These are phyloP conservation scores for Metschnikowia santaceciliae DNA, from an alignment of 805 yeast genomes.

Conservation along the genomic window DNA sequence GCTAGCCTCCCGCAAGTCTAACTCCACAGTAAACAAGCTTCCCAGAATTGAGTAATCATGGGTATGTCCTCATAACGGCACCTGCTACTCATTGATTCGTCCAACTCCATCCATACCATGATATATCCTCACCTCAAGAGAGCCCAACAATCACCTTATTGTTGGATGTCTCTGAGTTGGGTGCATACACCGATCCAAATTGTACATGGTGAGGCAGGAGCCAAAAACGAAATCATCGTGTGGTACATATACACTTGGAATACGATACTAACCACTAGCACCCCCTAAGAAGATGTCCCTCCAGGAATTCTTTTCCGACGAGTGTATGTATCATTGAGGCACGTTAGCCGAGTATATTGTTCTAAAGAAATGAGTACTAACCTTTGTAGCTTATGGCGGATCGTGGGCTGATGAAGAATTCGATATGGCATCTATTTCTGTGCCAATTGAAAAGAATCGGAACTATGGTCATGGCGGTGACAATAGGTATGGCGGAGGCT, in stretches of 20 bases:
- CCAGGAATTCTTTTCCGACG: constrained; percentile 43
- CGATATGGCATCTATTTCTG: constrained; percentile 43
- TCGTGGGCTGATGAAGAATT: constrained; percentile 48
- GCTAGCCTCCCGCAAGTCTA: background rate
- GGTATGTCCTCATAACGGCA: background rate
- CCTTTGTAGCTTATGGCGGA: constrained; percentile 38
- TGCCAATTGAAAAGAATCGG: constrained; percentile 37
- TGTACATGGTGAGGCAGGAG: too few species aligned
- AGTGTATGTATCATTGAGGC: constrained; percentile 32
- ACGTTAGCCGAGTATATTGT: background rate
- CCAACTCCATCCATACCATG: background rate
- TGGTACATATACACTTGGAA: too few species aligned
- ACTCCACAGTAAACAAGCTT: background rate
- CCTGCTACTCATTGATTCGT: background rate
- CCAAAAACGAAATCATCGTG: too few species aligned
- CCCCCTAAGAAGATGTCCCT: constrained; percentile 46
- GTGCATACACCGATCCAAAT: background rate
- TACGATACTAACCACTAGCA: constrained; percentile 20
- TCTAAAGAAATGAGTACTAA: constrained; percentile 15
- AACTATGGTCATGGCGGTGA: constrained; percentile 20
- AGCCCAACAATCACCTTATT: background rate
- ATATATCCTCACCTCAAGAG: background rate
- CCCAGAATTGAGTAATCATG: constrained; percentile 1
- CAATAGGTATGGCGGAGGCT: constrained; percentile 8
- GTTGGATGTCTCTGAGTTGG: background rate